Evolutionary conservation across 768 basidiomycete species (phyloP).

Genomic region (Amanita rimosa): DNA sequence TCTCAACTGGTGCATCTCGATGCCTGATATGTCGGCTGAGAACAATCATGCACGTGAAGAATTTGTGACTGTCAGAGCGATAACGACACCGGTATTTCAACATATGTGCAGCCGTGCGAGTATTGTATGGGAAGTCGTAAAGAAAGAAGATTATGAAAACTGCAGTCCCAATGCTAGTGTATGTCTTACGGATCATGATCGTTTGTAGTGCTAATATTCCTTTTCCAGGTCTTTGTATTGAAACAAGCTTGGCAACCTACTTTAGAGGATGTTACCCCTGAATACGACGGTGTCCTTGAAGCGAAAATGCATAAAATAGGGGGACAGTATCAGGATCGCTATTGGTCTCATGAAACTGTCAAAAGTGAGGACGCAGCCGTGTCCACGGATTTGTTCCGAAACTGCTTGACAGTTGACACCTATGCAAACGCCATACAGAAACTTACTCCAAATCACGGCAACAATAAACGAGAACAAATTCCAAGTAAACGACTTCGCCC

Average conservation of each 20-base stretch:
- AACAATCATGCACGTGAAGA: neutral
- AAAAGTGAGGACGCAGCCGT: neutral
- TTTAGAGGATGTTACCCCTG: too few species aligned
- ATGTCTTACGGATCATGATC: neutral
- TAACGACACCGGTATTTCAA: neutral
- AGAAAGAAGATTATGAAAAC: neutral
- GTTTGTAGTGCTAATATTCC: neutral
- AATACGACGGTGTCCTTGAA: neutral
- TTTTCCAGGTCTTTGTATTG: neutral
- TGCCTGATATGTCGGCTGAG: neutral
- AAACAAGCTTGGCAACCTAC: neutral
- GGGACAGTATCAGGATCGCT: neutral
- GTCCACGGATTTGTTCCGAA: neutral
- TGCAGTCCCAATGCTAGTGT: neutral
- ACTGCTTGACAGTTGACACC: neutral
- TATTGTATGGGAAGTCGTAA: neutral
- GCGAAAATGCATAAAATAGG: neutral
- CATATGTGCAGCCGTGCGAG: neutral
- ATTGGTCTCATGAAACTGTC: neutral
- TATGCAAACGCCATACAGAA: neutral
- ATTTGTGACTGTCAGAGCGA: neutral
- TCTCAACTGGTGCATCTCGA: neutral
- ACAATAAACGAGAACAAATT: neutral
- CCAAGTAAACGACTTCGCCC: too few species aligned
- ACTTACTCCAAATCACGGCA: neutral